Base-by-base conservation (phyloP, 768 basidiomycete species). In the Hypholoma sublateritium region DNA sequence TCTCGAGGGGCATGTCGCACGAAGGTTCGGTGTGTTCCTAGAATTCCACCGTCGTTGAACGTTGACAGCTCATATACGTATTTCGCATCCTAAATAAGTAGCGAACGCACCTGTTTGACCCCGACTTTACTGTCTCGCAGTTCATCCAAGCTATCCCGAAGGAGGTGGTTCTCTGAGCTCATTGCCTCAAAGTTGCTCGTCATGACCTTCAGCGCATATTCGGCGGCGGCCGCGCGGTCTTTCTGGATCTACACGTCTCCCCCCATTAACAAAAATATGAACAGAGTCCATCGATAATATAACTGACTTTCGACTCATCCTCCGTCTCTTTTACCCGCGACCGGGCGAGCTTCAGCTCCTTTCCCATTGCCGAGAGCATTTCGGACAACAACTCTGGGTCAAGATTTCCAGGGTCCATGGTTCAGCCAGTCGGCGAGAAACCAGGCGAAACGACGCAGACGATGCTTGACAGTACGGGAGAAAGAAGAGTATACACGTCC, bases 341-440 rank as follows among this genome's bases (percentile, higher is more conserved):
- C 0, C 53, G 53, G 4, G 42, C 42, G 5, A 35, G 21, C 21
- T 53, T 53, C 28, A 53, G 34, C 12, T 53, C 53, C 41, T 53
- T 53, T 6, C 42, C 53, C 53, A 53, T 53, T 17, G 42, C 43
- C 21, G 53, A 53, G 21, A 53, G 17, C 53, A 53, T 53, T 32
- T 53, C 53, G 21, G 42, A 22, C 42, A 53, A 16, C 34, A 53
- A 32, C 25, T 53, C 53, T 5, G 42, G 8, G 28, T 53, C 53
- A 32, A 53, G 17, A 12, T 16, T 45, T 28, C 32, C 28, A 21
- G 32, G 17, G 17, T 53, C 53, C 53, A 53, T 53, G 5, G 7
- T 41, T 2, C 50, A 51, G 5, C 16, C 16, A 44, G 17, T 7
- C 5, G 5, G 1, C 3, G 39, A 17, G 39, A 41, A 41, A 41